phyloP scores from a whole-genome alignment of 805 yeast species.

The Saturnispora mendoncae region DNA sequence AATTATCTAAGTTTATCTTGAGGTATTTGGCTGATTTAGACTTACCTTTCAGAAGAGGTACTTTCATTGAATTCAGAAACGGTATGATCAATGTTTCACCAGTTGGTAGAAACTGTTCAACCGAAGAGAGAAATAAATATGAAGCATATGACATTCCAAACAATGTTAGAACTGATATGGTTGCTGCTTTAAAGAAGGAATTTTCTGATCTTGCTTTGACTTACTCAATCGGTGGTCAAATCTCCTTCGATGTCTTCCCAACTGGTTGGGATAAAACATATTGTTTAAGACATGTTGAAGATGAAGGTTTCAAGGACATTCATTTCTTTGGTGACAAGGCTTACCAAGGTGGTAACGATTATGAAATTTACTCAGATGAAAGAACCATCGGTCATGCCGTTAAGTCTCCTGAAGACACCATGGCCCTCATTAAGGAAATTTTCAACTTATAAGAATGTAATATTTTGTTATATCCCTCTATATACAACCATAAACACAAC shows the following conservation, averaged over 20 bases:
- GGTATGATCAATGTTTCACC: constrained; percentile 99
- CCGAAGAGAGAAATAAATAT: constrained; percentile 85
- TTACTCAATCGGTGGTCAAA: constrained; percentile 98
- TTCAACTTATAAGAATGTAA: too few relatives aligned
- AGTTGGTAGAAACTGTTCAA: constrained; percentile 95
- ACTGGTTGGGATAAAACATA: constrained; percentile 99
- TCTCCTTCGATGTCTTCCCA: constrained; percentile 98
- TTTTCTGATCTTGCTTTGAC: constrained; percentile 83
- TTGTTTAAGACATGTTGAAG: constrained; percentile 84
- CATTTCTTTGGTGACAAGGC: constrained; percentile 99
- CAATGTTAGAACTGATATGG: constrained; percentile 78
- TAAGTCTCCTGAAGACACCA: constrained; percentile 81
- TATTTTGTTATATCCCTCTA: too few relatives aligned
- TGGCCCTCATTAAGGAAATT: constrained; percentile 71
- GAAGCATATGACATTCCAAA: constrained; percentile 76
- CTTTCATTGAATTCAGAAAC: constrained; percentile 97
- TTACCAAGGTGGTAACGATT: constrained; percentile 96
- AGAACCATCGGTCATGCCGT: constrained; percentile 98
- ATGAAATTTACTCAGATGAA: constrained; percentile 83
- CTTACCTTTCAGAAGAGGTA: constrained; percentile 96
- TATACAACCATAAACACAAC: neutral
- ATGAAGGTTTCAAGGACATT: constrained; percentile 76
- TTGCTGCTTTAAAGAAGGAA: constrained; percentile 69
- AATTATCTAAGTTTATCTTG: constrained; percentile 76
- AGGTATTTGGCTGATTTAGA: constrained; percentile 79